Evolutionary conservation across 257 asterid genomes (phyloP).

Genomic region (Ajuga chamaepitys): DNA sequence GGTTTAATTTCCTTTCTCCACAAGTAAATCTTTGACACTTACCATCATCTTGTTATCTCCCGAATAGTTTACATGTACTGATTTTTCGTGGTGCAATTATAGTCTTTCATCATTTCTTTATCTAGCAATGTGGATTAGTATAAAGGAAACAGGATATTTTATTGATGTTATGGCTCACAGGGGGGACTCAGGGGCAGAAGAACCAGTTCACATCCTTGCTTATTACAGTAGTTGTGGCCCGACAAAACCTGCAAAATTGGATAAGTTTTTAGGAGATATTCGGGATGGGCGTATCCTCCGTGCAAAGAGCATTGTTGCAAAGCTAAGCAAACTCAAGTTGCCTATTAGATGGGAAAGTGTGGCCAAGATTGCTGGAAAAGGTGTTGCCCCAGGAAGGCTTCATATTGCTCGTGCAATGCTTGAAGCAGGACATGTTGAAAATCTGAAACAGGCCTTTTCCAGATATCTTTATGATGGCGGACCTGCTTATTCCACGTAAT

Average conservation of each 20-base stretch:
- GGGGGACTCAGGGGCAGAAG: slow-evolving; percentile 59
- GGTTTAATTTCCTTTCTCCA: background rate
- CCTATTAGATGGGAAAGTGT: slow-evolving; percentile 86
- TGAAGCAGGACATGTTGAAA: slow-evolving; percentile 95
- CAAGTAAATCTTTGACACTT: background rate
- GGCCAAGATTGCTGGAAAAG: slow-evolving; percentile 83
- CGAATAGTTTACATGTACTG: background rate
- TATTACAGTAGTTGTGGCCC: slow-evolving; percentile 96
- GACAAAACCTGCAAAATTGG: slow-evolving; percentile 44
- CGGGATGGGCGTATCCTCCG: slow-evolving; percentile 83
- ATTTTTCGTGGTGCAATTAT: background rate
- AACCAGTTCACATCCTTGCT: slow-evolving; percentile 98
- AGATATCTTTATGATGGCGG: slow-evolving; percentile 92
- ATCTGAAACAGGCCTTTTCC: slow-evolving; percentile 79
- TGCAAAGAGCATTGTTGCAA: slow-evolving; percentile 78
- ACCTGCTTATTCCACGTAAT: slow-evolving; percentile 96
- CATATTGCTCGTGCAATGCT: slow-evolving; percentile 98
- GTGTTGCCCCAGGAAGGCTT: slow-evolving; percentile 93
- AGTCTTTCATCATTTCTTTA: background rate
- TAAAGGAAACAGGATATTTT: background rate
- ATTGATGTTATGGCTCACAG: slow-evolving; percentile 33
- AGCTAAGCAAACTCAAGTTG: slow-evolving; percentile 71
- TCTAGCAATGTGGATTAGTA: background rate
- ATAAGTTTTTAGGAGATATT: slow-evolving; percentile 55
- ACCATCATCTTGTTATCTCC: background rate